A percentile compares a stretch with the other conserved stretches of the same genome.
Conservation (phyloP, 495 filamentous ascomycete genomes). For the Aspergillus kassunensis region DNA sequence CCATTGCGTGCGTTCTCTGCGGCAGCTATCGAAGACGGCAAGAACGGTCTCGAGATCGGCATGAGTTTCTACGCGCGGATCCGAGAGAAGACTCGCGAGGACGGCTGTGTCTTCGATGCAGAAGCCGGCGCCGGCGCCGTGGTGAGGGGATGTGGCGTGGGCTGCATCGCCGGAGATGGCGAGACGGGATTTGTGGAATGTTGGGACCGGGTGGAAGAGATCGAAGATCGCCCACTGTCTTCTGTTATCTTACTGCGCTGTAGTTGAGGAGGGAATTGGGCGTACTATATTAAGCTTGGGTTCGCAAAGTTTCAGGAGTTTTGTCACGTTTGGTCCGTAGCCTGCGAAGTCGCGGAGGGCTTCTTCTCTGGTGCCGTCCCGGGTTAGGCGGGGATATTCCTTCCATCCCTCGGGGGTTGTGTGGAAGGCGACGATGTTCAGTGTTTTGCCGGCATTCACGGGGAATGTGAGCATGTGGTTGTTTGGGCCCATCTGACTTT, state of each 20-base stretch:
- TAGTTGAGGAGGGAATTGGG: background rate
- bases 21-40: conserved; percentile 17
- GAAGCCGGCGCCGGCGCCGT: conserved; percentile 55
- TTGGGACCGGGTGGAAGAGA: conserved; percentile 40
- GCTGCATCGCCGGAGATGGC: conserved; percentile 50
- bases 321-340: conserved; percentile 33
- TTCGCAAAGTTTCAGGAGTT: conserved; percentile 22
- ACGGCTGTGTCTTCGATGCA: conserved; percentile 53
- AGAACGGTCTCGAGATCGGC: conserved; percentile 18
- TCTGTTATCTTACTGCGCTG: background rate
- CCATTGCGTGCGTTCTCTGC: conserved; percentile 29
- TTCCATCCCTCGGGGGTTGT: conserved; percentile 35
- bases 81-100: conserved; percentile 35
- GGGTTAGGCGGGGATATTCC: conserved; percentile 21
- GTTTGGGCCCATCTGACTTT: conserved; percentile 37
- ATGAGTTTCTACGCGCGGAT: conserved; percentile 15
- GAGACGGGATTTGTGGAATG: conserved; percentile 37
- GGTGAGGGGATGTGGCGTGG: conserved; percentile 43
- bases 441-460: conserved; percentile 39
- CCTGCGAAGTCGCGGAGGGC: conserved; percentile 28
- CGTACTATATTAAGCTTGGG: conserved; percentile 22
- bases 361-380: conserved; percentile 30
- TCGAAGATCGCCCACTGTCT: conserved; percentile 57
- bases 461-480: conserved; percentile 48
- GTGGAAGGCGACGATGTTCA: conserved; percentile 40